These are phyloP conservation scores for Microthlaspi erraticum DNA, from an alignment of 345 rosid genomes.

Conservation along the genomic window DNA sequence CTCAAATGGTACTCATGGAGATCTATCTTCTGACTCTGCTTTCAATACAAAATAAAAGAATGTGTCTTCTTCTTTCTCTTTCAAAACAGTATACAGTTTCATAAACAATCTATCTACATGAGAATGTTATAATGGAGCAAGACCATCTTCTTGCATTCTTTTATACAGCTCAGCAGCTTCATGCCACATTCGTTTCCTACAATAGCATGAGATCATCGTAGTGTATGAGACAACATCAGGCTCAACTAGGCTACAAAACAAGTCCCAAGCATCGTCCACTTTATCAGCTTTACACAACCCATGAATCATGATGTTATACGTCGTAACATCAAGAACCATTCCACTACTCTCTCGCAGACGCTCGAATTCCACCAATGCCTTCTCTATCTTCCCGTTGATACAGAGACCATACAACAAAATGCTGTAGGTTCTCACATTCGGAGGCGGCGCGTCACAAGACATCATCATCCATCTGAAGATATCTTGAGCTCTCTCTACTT, in stretches of 20 bases:
- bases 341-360: conserved; percentile 31
- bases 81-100: neutral
- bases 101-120: conserved; percentile 4
- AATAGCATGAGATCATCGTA: conserved; percentile 44
- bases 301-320: conserved; percentile 40
- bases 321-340: conserved; percentile 28
- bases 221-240: conserved; percentile 44
- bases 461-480: conserved; percentile 43
- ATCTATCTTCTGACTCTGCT: conserved; percentile 53
- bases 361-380: conserved; percentile 40
- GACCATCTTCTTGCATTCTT: conserved; percentile 43
- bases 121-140: neutral
- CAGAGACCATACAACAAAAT: conserved; percentile 46
- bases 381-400: conserved; percentile 37
- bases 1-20: conserved; percentile 85
- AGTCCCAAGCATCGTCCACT: conserved; percentile 45
- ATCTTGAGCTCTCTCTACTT: conserved; percentile 31
- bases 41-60: conserved; percentile 27
- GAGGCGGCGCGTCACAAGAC: conserved; percentile 27
- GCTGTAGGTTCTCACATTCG: conserved; percentile 35
- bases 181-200: conserved; percentile 39
- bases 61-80: neutral
- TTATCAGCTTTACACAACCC: conserved; percentile 48
- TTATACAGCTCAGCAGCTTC: conserved; percentile 42
- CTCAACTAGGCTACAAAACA: conserved; percentile 37